Evolutionary conservation across 2,329 filamentous ascomycete species (phyloP), one percentile per base, ranked within the genome.

Genomic region (Xylariomycetidae sp.): DNA sequence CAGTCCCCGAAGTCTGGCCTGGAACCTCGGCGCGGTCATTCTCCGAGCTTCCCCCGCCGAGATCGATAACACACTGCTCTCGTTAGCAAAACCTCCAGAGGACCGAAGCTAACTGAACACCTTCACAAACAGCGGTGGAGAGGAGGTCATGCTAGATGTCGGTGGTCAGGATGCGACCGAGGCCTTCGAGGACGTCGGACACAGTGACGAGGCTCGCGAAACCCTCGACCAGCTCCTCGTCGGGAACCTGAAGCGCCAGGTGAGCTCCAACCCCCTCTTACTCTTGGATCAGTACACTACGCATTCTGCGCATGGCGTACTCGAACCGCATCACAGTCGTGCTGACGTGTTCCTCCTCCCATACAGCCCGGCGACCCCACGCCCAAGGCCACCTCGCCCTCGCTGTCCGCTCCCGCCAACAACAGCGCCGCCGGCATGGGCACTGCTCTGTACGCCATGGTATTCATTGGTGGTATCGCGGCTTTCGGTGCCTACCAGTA

Each of bases 121-220:
- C 35, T 31, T 25, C 35, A 28, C 35, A 39, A 46, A 25, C 57
- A 96, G 92, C 54, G 92, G 92, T 72, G 92, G 92, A 69, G 92
- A 98, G 70, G 92, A 98, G 71, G 92, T 98, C 52, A 72, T 98
- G 44, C 82, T 98, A 50, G 92, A 98, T 52, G 89, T 96, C 46
- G 92, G 74, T 56, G 92, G 92, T 50, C 89, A 95, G 69, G 92
- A 98, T 65, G 84, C 85, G 55, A 95, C 90, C 53, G 92, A 96
- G 69, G 90, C 92, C 42, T 98, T 98, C 61, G 92, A 98, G 72
- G 92, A 98, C 66, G 92, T 98, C 56, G 92, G 92, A 58, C 92
- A 98, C 82, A 93, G 85, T 55, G 92, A 98, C 65, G 92, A 98
- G 74, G 92, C 92, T 49, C 83, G 92, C 49, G 90, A 96, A 71